phyloP scores from a whole-genome alignment of 2,329 filamentous ascomycete species.

The Phoma sp. region DNA sequence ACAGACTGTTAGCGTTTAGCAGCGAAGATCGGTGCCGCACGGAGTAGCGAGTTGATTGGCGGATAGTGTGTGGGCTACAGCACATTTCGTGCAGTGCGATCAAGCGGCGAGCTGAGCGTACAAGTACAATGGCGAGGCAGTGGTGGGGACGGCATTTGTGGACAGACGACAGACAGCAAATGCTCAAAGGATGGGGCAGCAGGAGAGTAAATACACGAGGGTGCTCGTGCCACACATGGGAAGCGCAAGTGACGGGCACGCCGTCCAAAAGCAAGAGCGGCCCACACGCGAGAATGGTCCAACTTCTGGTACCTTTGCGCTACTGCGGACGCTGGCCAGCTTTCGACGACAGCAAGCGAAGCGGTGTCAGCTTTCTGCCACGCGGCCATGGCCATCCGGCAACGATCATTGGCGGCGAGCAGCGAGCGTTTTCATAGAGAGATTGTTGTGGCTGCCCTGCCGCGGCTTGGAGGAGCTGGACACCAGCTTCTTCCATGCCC shows the following conservation, averaged over 20 bases:
- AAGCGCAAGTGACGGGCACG: conserved; percentile 13
- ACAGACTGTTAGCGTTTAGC: conserved; percentile 30
- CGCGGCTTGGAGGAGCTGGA: conserved; percentile 5
- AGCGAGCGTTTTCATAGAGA: background rate
- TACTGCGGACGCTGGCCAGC: conserved; percentile 5
- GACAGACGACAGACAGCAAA: conserved; percentile 5
- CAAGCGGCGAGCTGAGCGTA: conserved; percentile 19
- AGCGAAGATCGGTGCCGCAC: conserved; percentile 16
- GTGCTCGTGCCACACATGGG: conserved; percentile 13
- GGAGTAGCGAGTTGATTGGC: conserved; percentile 29
- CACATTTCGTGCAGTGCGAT: conserved; percentile 25
- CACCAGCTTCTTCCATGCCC: conserved; percentile 11
- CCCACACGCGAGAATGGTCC: conserved; percentile 10
- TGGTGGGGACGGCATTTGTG: background rate
- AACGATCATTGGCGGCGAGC: conserved; percentile 2
- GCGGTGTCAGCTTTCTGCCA: conserved; percentile 9
- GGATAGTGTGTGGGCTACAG: conserved; percentile 18
- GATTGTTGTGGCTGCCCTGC: conserved; percentile 10
- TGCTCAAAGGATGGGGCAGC: conserved; percentile 1
- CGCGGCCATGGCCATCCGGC: conserved; percentile 3
- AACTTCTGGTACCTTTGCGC: conserved; percentile 10
- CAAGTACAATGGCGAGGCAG: conserved; percentile 4
- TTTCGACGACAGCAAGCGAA: background rate
- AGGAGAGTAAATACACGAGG: conserved; percentile 4
- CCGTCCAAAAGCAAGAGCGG: conserved; percentile 12